A percentile compares a stretch with the other conserved stretches of the same genome.
Evolutionary conservation across 805 yeast species (phyloP).

Genomic region (Candida hispaniensis): DNA sequence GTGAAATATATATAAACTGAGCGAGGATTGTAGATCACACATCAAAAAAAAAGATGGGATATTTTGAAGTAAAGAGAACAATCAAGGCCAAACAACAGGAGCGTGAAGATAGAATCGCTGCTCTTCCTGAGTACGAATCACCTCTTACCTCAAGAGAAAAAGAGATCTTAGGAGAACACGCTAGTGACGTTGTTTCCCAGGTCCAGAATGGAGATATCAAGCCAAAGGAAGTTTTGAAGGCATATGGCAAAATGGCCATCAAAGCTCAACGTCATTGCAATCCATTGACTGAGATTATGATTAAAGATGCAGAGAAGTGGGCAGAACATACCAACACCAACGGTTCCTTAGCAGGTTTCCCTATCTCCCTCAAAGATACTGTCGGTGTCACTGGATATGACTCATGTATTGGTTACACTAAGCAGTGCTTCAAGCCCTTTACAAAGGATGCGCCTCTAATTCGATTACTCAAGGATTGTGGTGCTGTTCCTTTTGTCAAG

Average conservation of each 20-base stretch:
- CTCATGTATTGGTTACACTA: slow-evolving; percentile 42
- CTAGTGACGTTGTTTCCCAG: slow-evolving; percentile 33
- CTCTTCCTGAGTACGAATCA: slow-evolving; percentile 31
- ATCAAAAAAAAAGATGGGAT: too few species aligned
- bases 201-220: slow-evolving; percentile 40
- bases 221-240: slow-evolving; percentile 45
- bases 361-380: slow-evolving; percentile 53
- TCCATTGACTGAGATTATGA: slow-evolving; percentile 49
- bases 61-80: slow-evolving; percentile 18
- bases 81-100: slow-evolving; percentile 28
- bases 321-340: slow-evolving; percentile 41
- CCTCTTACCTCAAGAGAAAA: slow-evolving; percentile 30
- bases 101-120: slow-evolving; percentile 29
- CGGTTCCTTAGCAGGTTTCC: slow-evolving; percentile 55
- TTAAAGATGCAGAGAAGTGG: slow-evolving; percentile 58
- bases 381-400: slow-evolving; percentile 40
- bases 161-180: slow-evolving; percentile 33
- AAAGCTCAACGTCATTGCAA: slow-evolving; percentile 49
- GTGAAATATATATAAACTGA: too few species aligned
- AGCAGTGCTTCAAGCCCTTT: slow-evolving; percentile 33
- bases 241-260: slow-evolving; percentile 55
- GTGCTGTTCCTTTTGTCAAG: slow-evolving; percentile 46
- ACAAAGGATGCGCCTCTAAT: slow-evolving; percentile 34
- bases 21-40: too few species aligned
- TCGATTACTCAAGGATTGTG: slow-evolving; percentile 38